A percentile compares a stretch with the other conserved stretches of the same genome.
Evolutionary conservation across 2,329 filamentous ascomycete species (phyloP).

Genomic region (Trichophyton verrucosum): DNA sequence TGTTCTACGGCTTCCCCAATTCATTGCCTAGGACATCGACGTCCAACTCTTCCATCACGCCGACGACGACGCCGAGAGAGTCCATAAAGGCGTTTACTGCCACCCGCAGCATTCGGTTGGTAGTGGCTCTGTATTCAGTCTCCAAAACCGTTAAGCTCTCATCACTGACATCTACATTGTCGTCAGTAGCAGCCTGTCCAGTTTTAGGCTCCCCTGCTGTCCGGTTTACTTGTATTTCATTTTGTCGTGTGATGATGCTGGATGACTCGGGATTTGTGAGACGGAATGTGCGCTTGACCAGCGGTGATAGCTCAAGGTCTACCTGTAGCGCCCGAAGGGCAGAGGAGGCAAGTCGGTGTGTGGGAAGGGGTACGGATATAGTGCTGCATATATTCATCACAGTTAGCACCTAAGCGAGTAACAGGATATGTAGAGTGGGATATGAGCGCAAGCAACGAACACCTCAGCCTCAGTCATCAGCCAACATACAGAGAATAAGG

Average conservation of each 20-base stretch:
- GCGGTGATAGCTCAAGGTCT: constrained; percentile 76
- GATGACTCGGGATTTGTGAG: constrained; percentile 27
- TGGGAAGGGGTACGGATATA: constrained; percentile 70
- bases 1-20: neutral
- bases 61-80: constrained; percentile 67
- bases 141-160: constrained; percentile 46
- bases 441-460: neutral
- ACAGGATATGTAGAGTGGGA: neutral
- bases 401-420: neutral
- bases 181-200: constrained; percentile 13
- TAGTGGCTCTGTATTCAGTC: constrained; percentile 73
- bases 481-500: constrained; percentile 51
- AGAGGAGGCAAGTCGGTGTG: constrained; percentile 59
- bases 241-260: constrained; percentile 13
- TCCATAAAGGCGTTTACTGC: constrained; percentile 96
- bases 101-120: constrained; percentile 91
- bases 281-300: constrained; percentile 61
- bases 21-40: constrained; percentile 53
- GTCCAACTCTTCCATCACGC: constrained; percentile 84
- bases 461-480: constrained; percentile 7
- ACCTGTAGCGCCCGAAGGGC: constrained; percentile 67
- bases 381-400: constrained; percentile 23
- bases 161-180: constrained; percentile 11
- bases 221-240: constrained; percentile 7
- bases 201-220: neutral